Evolutionary conservation across 164 flowering plant genomes (phyloP), one percentile per base, ranked within the genome.

Genomic region (Vitis vinifera): DNA sequence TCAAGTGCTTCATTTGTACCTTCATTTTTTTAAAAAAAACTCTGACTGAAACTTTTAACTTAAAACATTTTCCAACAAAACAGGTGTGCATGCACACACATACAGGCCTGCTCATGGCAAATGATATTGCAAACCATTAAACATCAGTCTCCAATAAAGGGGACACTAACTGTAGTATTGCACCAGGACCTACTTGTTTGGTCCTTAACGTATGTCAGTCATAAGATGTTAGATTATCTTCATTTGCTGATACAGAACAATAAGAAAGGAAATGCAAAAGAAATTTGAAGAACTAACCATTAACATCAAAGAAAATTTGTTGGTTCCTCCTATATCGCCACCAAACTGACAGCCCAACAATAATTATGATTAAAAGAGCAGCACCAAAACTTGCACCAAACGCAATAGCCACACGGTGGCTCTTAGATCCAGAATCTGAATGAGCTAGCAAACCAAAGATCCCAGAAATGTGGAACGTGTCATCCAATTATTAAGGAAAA

Each of bases 231-330:
- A 37, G 44, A 6, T 37, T 37, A 37, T 37, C 44, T 37, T 2
- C 44, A 37, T 37, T 37, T 37, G 6, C 44, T 29, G 57, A 51
- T 47, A 48, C 31, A 52, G 11, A 23, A 23, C 27, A 2, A 19
- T 37, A 29, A 68, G 23, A 9, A 44, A 55, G 8, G 27, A 68
- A n/a, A 47, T 63, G 31, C 8, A 7, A 23, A 47, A 11, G 10
- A 17, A 49, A 50, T n/a, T 1, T 3, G 23, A 37, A 16, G 63
- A 23, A 76, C 88, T 76, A 59, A 93, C 98, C 98, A 80, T 89
- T 91, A 29, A 93, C 90, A 75, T 93, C 98, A 79, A 93, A 93
- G 88, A 93, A 93, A 44, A 93, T 83, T 73, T 91, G 96, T 70
- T 84, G 84, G 64, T 86, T 88, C 78, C 71, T 87, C 67, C 90